Base-by-base conservation (phyloP, 2,329 filamentous ascomycete genomes). In the Epichloe elymi region DNA sequence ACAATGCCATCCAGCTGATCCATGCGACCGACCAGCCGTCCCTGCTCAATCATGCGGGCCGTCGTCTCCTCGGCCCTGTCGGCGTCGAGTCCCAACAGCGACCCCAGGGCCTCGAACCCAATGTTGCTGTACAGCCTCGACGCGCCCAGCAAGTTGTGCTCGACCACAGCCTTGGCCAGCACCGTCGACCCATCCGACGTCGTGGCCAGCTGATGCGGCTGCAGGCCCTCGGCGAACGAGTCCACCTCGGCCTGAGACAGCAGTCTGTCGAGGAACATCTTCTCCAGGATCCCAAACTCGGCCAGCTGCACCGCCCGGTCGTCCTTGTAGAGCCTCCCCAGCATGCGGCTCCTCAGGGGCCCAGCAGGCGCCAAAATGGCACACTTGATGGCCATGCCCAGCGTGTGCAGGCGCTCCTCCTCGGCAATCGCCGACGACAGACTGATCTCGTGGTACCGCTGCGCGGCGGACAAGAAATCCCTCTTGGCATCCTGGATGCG, bases 11-110 rank as follows among this genome's bases (percentile, higher is more conserved):
- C 87, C 52, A 98, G 90, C 72, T 98, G 93, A 67, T 98, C 91
- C 61, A 98, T 97, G 52, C 85, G 82, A 7, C 91, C 93, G 3
- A 85, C 80, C 48, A 98, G 70, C 35, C 93, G 82, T 10, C 88
- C 89, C 67, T 96, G 90, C 72, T 97, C 90, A 60, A 98, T 88
- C 93, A 98, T 98, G 59, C 82, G 78, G 4, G 91, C 89, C 12
- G 91, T 93, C 50, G 93, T 96, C 53, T 86, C 83, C 72, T 98
- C 93, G 3, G 91, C 91, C 65, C 83, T 85, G 48, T 86, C 86
- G 0, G 80, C 80, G 53, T 87, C 80, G 4, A 96, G 75, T 0
- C 87, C 89, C 14, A 98, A 73, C 38, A 96, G 75, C 39, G 75
- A 71, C 0, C 84, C 93, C 1, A 98, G 75, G 26, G 83, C 82